These are phyloP conservation scores for Staphylotrichum tortipilum DNA, from an alignment of 495 filamentous ascomycete genomes.

Conservation along the genomic window DNA sequence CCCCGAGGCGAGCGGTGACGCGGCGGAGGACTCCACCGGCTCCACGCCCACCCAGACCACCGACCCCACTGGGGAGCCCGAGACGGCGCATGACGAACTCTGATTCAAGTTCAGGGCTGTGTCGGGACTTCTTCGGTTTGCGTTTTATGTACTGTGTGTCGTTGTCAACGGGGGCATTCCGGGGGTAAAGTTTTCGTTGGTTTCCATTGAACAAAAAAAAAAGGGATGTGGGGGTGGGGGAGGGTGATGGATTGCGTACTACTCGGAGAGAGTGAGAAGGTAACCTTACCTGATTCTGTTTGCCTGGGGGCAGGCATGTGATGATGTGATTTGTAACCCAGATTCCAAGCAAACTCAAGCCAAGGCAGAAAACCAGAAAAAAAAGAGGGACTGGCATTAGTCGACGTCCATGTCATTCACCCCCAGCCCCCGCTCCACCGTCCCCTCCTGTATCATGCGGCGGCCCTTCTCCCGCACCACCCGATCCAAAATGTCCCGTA, in stretches of 20 bases:
- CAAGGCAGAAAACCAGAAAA: not conserved
- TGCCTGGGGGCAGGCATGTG: not conserved
- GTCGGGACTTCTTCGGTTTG: not conserved
- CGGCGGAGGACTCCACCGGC: conserved; percentile 19
- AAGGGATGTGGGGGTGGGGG: not conserved
- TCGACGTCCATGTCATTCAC: conserved; percentile 39
- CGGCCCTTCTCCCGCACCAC: conserved; percentile 59
- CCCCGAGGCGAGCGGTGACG: conserved; percentile 29
- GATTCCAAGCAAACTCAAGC: not conserved
- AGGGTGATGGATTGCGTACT: not conserved
- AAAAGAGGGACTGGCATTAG: conserved; percentile 3
- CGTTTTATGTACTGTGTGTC: not conserved
- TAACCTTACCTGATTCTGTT: conserved; percentile 4
- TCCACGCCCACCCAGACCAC: conserved; percentile 19
- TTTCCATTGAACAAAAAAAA: not conserved
- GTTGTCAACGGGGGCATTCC: not conserved
- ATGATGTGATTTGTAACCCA: not conserved
- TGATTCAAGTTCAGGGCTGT: conserved; percentile 13
- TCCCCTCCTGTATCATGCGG: conserved; percentile 54
- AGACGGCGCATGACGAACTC: conserved; percentile 40
- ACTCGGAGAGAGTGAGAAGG: too few species aligned
- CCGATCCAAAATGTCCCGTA: conserved; percentile 66
- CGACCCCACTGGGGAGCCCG: conserved; percentile 24
- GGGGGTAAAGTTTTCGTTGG: not conserved
- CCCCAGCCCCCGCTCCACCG: conserved; percentile 33